Evolutionary conservation across 2,329 filamentous ascomycete species (phyloP), one percentile per base, ranked within the genome.

Genomic region (Fusarium buharicum): DNA sequence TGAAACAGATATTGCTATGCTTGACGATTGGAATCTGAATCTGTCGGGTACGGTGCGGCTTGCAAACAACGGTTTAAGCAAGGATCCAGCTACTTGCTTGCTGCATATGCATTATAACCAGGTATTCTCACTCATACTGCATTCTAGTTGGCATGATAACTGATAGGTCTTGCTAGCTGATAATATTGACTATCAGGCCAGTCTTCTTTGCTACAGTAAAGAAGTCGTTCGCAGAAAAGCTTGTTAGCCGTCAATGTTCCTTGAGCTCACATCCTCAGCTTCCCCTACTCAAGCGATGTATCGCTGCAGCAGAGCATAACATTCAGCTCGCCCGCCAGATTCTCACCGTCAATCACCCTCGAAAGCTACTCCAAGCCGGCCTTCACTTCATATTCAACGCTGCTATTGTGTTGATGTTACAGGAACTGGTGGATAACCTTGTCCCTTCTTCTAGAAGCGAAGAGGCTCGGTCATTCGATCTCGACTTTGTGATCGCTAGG

Each of bases 321-420:
- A 74, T 84, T 30, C 70, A 71, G 1, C 74, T 84, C 2, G 82
- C 77, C 9, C 74, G 76, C 16, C 75, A 79, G 51, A 68, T 81
- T 10, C 68, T 74, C 4, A 66, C 72, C 20, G 67, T 78, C 6
- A 76, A 76, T 39, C 69, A 72, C 8, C 72, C 73, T 28, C 71
- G 74, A 13, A 80, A 78, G 59, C 74, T 81, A 3, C 73, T 81
- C 9, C 76, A 82, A 36, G 74, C 77, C 0, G 78, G 78, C 10
- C 72, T 83, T 45, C 81, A 83, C 69, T 77, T 79, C 62, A 75
- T 83, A 34, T 83, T 84, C 73, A 82, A 82, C 66, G 80, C 81
- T 3, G 78, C 80, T 51, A 74, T 82, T 33, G 75, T 82, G 16
- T 73, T 84, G 28, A 75, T 82, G 50, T 73, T 84, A 49, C 76